Evolutionary conservation across 345 rosid genomes (phyloP).

Genomic region (Boechera divaricarpa): DNA sequence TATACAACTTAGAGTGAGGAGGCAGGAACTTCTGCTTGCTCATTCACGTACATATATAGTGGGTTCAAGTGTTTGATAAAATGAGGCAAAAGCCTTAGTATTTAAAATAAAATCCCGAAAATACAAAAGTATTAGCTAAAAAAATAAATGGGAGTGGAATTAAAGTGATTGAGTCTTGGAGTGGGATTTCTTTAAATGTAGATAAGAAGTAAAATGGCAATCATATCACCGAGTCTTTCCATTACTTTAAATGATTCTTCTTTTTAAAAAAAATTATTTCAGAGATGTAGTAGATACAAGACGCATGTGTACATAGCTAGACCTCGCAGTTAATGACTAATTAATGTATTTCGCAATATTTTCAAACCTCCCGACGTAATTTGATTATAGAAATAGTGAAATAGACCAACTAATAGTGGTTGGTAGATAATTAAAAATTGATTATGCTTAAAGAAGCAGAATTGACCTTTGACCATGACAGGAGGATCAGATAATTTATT

Average conservation of each 20-base stretch:
- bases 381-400: slow-evolving; percentile 1
- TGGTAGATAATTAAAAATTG: slow-evolving; percentile 1
- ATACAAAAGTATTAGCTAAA: background rate
- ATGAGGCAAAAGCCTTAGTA: slow-evolving; percentile 25
- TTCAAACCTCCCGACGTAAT: slow-evolving; percentile 1
- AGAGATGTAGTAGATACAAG: slow-evolving; percentile 10
- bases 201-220: slow-evolving; percentile 45
- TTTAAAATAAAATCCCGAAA: background rate
- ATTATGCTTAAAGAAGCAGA: background rate
- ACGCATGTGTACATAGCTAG: slow-evolving; percentile 28
- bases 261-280: background rate
- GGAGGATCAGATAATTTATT: slow-evolving; percentile 7
- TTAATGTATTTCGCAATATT: background rate
- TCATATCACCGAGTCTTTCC: slow-evolving; percentile 48
- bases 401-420: background rate
- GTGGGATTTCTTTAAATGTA: slow-evolving; percentile 66
- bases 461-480: slow-evolving; percentile 22
- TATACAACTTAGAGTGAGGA: slow-evolving; percentile 29
- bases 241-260: slow-evolving; percentile 17
- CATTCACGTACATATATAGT: slow-evolving; percentile 37
- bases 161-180: slow-evolving; percentile 67
- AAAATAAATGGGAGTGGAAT: slow-evolving; percentile 22
- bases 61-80: slow-evolving; percentile 35
- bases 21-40: slow-evolving; percentile 33
- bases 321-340: slow-evolving; percentile 13